phyloP scores from a whole-genome alignment of 179 eudicot species.

The Amaranthus tricolor region DNA sequence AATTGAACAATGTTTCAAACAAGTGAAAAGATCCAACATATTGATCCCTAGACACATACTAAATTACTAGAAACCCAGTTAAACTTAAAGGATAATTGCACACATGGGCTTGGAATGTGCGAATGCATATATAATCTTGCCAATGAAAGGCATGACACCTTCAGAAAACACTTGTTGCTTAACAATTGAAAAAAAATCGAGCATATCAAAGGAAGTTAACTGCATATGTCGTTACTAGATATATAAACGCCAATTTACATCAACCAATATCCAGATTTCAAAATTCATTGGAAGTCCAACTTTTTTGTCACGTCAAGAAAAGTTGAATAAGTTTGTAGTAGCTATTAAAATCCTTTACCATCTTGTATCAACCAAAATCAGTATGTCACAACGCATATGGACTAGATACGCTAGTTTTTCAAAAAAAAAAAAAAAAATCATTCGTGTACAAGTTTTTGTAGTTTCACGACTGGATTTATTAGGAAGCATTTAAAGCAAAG shows the following conservation, averaged over 20 bases:
- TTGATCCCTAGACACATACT: neutral
- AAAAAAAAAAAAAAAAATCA: no score
- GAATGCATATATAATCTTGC: neutral
- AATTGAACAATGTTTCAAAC: neutral
- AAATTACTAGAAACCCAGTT: no score
- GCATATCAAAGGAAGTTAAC: no score
- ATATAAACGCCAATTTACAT: no score
- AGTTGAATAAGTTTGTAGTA: no score
- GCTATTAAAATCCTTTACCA: no score
- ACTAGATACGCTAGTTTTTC: no score
- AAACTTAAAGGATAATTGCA: neutral
- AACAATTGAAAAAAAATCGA: no score
- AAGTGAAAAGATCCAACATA: neutral
- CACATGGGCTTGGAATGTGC: neutral
- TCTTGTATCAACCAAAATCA: no score
- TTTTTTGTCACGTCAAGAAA: no score
- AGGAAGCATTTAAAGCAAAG: no score
- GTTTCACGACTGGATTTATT: slow-evolving; percentile 4
- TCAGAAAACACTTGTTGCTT: neutral
- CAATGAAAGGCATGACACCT: neutral
- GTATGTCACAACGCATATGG: no score
- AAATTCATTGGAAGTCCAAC: neutral
- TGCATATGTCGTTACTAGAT: neutral
- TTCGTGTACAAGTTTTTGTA: neutral
- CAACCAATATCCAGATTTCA: neutral